Base-by-base conservation (phyloP, 768 basidiomycete species). In the Ramaria rubella region DNA sequence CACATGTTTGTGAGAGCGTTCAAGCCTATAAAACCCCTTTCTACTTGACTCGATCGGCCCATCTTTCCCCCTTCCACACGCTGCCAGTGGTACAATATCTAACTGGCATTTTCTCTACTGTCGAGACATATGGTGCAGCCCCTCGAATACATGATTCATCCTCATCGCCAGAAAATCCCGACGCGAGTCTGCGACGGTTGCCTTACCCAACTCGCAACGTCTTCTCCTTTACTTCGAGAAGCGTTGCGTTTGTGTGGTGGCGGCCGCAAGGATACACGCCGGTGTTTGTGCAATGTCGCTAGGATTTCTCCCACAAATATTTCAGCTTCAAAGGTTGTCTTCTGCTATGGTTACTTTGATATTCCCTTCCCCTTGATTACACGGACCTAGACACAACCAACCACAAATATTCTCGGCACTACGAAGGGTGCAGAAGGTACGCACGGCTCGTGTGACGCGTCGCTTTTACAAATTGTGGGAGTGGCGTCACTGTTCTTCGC, bases 261-360 rank as follows among this genome's bases (percentile, higher is more conserved):
- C 49, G 49, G 49, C 49, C 49, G 49, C 49, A 50, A 50, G 49
- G 49, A 50, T 50, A 50, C 49, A 8, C 31, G 49, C 19, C 9
- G 49, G 33, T 5, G 5, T 30, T 24, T 23, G 24, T 24, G 8
- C 48, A 7, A 9, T 31, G 8, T 8, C 27, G 48, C 48, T 9
- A 9, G 21, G 24, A 8, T 26, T 31, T 9, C 48, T 46, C 24
- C 9, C 9, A 8, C 29, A 29, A 24, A 49, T 49, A 19, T 49
- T 24, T 49, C 48, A 31, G 15, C 29, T 49, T 24, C 48, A 12
- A 5, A 49, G 12, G 27, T 31, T 9, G 23, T 31, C 12, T 14
- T 24, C 15, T 9, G 15, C 48, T 17, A 11, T 24, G 48, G 29
- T 11, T 12, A 29, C 7, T 11, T 49, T 9, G 29, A 5, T 49